These are phyloP conservation scores for Russula abietina DNA, from an alignment of 768 basidiomycete genomes.

Conservation along the genomic window DNA sequence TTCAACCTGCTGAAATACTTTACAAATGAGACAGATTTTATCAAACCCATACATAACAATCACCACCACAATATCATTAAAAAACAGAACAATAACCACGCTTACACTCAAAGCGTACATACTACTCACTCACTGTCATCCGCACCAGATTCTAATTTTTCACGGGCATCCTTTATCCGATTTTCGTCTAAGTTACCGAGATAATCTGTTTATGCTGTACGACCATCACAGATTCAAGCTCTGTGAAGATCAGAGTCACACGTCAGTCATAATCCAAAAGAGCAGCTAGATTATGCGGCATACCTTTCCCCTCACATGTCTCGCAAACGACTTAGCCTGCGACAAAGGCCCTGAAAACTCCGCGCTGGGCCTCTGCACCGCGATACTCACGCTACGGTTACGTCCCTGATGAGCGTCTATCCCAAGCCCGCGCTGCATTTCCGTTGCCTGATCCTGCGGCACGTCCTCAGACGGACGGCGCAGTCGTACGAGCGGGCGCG, in stretches of 20 bases:
- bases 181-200: background rate
- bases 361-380: background rate
- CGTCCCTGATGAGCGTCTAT: background rate
- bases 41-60: too few relatives aligned
- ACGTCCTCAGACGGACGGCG: background rate
- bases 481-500: background rate
- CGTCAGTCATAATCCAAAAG: background rate
- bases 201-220: background rate
- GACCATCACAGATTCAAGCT: conserved; percentile 12
- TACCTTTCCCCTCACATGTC: conserved; percentile 18
- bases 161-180: background rate
- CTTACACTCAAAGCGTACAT: background rate
- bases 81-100: background rate
- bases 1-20: too few relatives aligned
- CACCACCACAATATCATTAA: too few relatives aligned
- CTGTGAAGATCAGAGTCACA: background rate
- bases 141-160: background rate
- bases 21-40: too few relatives aligned
- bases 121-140: too few relatives aligned
- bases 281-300: background rate
- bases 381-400: conserved; percentile 10
- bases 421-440: background rate
- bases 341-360: background rate
- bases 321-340: background rate
- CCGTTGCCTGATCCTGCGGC: background rate